These are phyloP conservation scores for Stagonosporopsis chrysanthemi DNA, from an alignment of 2,329 filamentous ascomycete species.

Conservation along the genomic window DNA sequence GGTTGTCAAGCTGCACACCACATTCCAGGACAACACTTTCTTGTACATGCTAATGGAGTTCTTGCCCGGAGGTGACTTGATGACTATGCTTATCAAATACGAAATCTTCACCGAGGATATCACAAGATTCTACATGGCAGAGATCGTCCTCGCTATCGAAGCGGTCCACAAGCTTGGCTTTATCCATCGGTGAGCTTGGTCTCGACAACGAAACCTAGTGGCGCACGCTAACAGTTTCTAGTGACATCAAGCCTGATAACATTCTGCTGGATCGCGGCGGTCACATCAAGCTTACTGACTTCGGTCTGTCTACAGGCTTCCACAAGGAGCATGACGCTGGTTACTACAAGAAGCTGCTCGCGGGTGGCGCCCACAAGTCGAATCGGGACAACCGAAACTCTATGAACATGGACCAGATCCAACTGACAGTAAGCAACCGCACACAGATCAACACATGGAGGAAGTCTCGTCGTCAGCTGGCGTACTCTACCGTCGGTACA, in stretches of 20 bases:
- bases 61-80: conserved; percentile 94
- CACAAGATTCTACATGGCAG: conserved; percentile 98
- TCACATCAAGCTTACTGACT: conserved; percentile 98
- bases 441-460: conserved; percentile 99
- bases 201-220: not conserved
- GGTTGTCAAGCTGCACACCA: conserved; percentile 98
- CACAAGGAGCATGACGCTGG: conserved; percentile 98
- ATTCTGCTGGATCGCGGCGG: conserved; percentile 94
- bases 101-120: conserved; percentile 99
- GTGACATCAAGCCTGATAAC: conserved; percentile 99
- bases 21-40: conserved; percentile 95
- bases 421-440: conserved; percentile 96
- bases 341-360: conserved; percentile 96
- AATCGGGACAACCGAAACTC: conserved; percentile 78
- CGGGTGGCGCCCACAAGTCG: conserved; percentile 64
- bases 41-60: conserved; percentile 99
- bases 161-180: conserved; percentile 98
- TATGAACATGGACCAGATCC: conserved; percentile 96
- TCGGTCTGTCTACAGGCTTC: conserved; percentile 96
- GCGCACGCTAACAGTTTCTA: conserved; percentile 52
- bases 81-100: conserved; percentile 99
- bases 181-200: conserved; percentile 81
- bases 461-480: conserved; percentile 92
- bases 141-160: conserved; percentile 97
- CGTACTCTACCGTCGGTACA: conserved; percentile 97